phyloP scores from a whole-genome alignment of 1,139 yeast species.

The Blastobotrys proliferans region DNA sequence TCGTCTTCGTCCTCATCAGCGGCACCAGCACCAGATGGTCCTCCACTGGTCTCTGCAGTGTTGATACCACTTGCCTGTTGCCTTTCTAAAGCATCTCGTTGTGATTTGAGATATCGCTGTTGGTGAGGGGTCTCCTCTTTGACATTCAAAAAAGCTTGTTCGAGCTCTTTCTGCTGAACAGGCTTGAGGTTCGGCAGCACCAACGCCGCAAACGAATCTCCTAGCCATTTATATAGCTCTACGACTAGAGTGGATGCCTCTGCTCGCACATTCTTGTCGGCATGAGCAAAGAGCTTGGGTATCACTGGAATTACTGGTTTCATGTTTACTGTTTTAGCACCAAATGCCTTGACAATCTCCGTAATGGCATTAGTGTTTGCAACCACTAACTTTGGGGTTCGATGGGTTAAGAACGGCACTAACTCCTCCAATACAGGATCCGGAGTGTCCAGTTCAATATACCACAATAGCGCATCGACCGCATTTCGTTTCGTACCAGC shows the following conservation, averaged over 20 bases:
- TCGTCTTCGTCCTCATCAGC: constrained; percentile 32
- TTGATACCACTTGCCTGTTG: constrained; percentile 26
- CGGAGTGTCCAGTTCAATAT: constrained; percentile 65
- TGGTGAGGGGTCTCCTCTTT: constrained; percentile 49
- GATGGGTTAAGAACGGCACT: constrained; percentile 56
- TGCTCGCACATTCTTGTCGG: constrained; percentile 81
- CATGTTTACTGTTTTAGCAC: constrained; percentile 65
- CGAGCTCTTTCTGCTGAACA: constrained; percentile 83
- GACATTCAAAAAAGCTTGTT: constrained; percentile 58
- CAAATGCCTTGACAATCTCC: constrained; percentile 59
- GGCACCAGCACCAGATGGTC: constrained; percentile 40
- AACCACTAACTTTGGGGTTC: constrained; percentile 75
- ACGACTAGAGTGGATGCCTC: constrained; percentile 71
- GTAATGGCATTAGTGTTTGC: constrained; percentile 57
- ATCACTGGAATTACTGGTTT: constrained; percentile 55
- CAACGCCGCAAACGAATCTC: constrained; percentile 55
- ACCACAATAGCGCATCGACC: constrained; percentile 54
- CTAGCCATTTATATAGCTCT: constrained; percentile 74
- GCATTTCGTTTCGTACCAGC: constrained; percentile 69
- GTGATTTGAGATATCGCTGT: constrained; percentile 52
- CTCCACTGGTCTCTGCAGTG: constrained; percentile 24
- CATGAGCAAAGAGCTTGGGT: constrained; percentile 74
- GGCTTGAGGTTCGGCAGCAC: constrained; percentile 77
- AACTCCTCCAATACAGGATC: constrained; percentile 65
- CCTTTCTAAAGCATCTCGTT: constrained; percentile 39